Conservation (phyloP, 176 grass and related monocot species). For the Juncus inflexus region DNA sequence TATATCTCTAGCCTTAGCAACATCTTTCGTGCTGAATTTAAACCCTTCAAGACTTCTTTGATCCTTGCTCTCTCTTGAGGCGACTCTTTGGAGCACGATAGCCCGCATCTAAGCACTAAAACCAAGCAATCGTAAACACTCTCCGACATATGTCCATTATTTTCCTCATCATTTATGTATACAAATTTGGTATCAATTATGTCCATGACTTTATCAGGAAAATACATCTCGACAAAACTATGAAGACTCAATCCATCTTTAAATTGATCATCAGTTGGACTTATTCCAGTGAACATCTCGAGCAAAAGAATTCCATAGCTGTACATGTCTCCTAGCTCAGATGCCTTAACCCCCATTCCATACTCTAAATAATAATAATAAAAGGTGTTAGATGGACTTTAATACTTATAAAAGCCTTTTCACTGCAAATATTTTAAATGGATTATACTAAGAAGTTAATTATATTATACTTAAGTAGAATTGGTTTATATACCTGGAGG, state of each 20-base stretch:
- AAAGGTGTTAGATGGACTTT: not conserved
- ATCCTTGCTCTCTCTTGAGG: conserved; percentile 23
- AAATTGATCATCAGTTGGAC: conserved; percentile 28
- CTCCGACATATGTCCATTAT: conserved; percentile 1
- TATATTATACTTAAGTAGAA: not conserved
- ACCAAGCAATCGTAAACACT: conserved; percentile 17
- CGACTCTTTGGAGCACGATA: conserved; percentile 25
- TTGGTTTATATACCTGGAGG: not conserved
- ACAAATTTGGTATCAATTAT: conserved; percentile 29
- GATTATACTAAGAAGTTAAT: not conserved
- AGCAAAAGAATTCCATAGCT: conserved; percentile 50
- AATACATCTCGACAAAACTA: conserved; percentile 19
- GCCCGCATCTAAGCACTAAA: conserved; percentile 20
- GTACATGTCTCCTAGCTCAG: conserved; percentile 34
- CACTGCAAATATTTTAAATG: no score
- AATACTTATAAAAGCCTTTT: no score
- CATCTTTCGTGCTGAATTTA: conserved; percentile 30
- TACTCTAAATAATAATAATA: conserved; percentile 25
- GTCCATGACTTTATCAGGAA: conserved; percentile 21
- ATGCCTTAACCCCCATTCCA: conserved; percentile 31
- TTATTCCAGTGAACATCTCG: conserved; percentile 40
- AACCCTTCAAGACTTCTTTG: conserved; percentile 21
- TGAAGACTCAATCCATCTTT: conserved; percentile 28
- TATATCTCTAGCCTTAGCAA: not conserved
- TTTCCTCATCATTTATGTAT: not conserved